Percentiles rank a stretch among this genome's conserved stretches.
Evolutionary conservation across 192 early-diverging fungal species (phyloP).

Genomic region (Backusella parvicylindrica): DNA sequence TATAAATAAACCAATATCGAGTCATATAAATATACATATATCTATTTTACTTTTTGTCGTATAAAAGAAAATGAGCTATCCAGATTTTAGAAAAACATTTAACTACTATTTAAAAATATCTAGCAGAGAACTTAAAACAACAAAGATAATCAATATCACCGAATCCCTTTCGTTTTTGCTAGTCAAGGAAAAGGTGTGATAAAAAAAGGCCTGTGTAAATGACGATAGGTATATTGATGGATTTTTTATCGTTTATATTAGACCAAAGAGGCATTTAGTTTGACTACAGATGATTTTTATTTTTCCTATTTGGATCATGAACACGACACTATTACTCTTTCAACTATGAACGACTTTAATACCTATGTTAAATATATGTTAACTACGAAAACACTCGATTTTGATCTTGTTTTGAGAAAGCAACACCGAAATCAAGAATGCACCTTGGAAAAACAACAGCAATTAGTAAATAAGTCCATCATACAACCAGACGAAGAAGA

Average conservation of each 20-base stretch:
- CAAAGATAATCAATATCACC: slow-evolving; percentile 1
- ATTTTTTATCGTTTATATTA: neutral
- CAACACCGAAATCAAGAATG: neutral
- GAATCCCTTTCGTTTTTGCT: neutral
- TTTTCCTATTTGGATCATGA: neutral
- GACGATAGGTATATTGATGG: neutral
- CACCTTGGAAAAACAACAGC: neutral
- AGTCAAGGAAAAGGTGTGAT: neutral
- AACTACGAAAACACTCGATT: neutral
- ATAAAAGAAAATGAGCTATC: slow-evolving; percentile 2
- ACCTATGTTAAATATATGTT: neutral
- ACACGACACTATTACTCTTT: neutral
- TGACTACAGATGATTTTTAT: slow-evolving; percentile 4
- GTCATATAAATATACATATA: neutral
- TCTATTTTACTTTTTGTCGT: neutral
- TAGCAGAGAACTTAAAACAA: neutral
- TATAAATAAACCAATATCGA: neutral
- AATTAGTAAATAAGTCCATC: neutral
- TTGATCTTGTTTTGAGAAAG: neutral
- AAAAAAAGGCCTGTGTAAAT: neutral
- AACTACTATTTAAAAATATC: neutral
- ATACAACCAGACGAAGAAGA: neutral
- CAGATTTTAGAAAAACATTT: neutral
- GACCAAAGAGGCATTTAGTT: neutral
- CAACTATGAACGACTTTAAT: slow-evolving; percentile 4